Base-by-base conservation (phyloP, 1,139 yeast genomes). In the Yamadazyma kanchanaburiensis region DNA sequence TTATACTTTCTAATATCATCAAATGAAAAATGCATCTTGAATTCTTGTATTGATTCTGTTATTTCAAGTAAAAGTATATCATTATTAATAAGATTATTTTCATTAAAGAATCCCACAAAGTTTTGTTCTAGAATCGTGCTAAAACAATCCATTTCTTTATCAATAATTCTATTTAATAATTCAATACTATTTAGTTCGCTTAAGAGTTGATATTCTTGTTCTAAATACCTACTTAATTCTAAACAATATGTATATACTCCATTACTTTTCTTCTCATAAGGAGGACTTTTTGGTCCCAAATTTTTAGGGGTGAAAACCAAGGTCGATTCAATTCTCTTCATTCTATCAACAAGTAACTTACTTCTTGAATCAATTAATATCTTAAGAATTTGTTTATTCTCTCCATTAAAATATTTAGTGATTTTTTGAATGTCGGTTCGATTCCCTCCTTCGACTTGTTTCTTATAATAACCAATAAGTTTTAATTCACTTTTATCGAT, bases 251-350 rank as follows among this genome's bases (percentile, higher is more conserved):
- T 55, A 21, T 61, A 61, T 25, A 84, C 70, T 5, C 86, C 83
- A 47, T 74, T 77, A 27, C 74, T 63, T 3, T 84, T 84, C 45
- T 69, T 74, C 43, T 80, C 85, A 48, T 79, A 68, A 2, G 82
- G 54, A 45, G 70, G 53, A 49, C 37, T 49, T 55, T 37, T 64
- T 58, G 19, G 81, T 63, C 30, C 46, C 43, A 36, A 19, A 3
- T 21, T 9, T 22, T 32, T 30, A 9, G 46, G 46, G 21, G 30
- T 34, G 31, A 42, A 43, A 8, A 19, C 17, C 12, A 21, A n/a
- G n/a, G 30, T 26, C 5, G 39, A 31, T 25, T 55, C 65, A 12
- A 53, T 38, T 2, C 53, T 49, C 26, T 44, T 44, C 43, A 77
- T 59, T 12, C 69, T 70, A 18, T 65, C 74, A 15, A 56, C 45